Evolutionary conservation across 129 eudicot species (phyloP).

Genomic region (Chrysanthemum lavandulifolium): DNA sequence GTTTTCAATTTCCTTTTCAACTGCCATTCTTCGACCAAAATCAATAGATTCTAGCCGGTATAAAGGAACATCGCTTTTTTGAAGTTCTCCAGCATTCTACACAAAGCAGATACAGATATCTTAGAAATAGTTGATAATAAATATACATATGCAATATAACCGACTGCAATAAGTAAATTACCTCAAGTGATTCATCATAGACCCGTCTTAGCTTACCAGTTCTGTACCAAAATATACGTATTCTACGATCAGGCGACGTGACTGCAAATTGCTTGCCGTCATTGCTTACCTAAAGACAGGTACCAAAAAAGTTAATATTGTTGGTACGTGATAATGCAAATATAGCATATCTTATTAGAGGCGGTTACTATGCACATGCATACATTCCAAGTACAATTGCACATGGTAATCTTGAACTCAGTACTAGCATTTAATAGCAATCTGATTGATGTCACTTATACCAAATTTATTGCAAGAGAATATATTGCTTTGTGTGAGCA

Average conservation of each 20-base stretch:
- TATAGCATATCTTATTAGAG: neutral
- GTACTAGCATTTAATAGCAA: neutral
- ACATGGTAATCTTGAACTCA: neutral
- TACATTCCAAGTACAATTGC: neutral
- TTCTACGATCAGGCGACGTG: conserved; percentile 96
- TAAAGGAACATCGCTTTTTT: conserved; percentile 85
- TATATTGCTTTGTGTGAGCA: neutral
- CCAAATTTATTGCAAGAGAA: neutral
- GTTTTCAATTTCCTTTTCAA: conserved; percentile 91
- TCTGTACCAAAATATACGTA: conserved; percentile 91
- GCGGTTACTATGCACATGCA: conserved; percentile 7
- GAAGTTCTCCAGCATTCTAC: conserved; percentile 97
- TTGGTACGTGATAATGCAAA: too few relatives aligned
- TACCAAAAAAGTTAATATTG: conserved; percentile 3
- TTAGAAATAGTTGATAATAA: neutral
- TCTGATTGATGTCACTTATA: neutral
- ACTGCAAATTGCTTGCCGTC: conserved; percentile 93
- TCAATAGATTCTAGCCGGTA: conserved; percentile 94
- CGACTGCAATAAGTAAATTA: conserved; percentile 27
- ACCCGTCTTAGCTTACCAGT: conserved; percentile 90
- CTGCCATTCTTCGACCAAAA: conserved; percentile 98
- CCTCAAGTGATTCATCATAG: conserved; percentile 98
- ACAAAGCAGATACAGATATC: conserved; percentile 9
- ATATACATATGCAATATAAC: neutral
- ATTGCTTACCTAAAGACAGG: conserved; percentile 63